These are phyloP conservation scores for Setomelanomma holmii DNA, from an alignment of 2,329 filamentous ascomycete species.

Conservation along the genomic window DNA sequence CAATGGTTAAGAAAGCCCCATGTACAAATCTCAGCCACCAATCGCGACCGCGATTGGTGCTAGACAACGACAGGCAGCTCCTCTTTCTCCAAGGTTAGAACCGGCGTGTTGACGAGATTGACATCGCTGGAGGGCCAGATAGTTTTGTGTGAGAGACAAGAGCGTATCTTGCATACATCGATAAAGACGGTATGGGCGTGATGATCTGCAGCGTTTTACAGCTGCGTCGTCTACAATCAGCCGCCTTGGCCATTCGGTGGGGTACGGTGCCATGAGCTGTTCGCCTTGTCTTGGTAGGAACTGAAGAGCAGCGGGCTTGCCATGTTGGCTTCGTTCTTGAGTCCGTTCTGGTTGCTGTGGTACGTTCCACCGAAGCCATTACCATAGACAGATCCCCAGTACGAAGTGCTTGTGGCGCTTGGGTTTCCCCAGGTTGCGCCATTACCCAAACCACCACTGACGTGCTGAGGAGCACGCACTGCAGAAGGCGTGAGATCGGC, in stretches of 20 bases:
- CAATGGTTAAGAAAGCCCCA: too few species aligned
- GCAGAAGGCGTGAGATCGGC: constrained; percentile 26
- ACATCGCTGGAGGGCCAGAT: too few species aligned
- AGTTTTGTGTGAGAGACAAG: too few species aligned
- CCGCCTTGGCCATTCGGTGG: constrained; percentile 49
- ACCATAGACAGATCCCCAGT: constrained; percentile 35
- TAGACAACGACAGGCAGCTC: too few species aligned
- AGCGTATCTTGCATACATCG: not conserved
- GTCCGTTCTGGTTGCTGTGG: constrained; percentile 25
- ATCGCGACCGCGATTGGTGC: too few species aligned
- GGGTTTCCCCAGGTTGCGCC: constrained; percentile 44
- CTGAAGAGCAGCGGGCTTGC: constrained; percentile 53
- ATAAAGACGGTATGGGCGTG: not conserved
- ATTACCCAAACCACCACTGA: constrained; percentile 40
- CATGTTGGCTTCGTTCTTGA: constrained; percentile 36
- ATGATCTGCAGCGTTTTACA: constrained; percentile 17
- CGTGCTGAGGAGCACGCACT: constrained; percentile 23
- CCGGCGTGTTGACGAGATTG: too few species aligned
- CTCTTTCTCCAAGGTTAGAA: too few species aligned
- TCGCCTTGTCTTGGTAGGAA: constrained; percentile 41
- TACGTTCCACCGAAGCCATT: constrained; percentile 22
- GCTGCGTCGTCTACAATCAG: constrained; percentile 33
- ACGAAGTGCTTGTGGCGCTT: constrained; percentile 24
- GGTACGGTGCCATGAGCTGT: constrained; percentile 45
- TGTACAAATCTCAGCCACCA: too few species aligned